Percentiles rank a stretch among this genome's conserved stretches.
Evolutionary conservation across 2,329 filamentous ascomycete genomes (phyloP).

Genomic region (Claviceps sp.): DNA sequence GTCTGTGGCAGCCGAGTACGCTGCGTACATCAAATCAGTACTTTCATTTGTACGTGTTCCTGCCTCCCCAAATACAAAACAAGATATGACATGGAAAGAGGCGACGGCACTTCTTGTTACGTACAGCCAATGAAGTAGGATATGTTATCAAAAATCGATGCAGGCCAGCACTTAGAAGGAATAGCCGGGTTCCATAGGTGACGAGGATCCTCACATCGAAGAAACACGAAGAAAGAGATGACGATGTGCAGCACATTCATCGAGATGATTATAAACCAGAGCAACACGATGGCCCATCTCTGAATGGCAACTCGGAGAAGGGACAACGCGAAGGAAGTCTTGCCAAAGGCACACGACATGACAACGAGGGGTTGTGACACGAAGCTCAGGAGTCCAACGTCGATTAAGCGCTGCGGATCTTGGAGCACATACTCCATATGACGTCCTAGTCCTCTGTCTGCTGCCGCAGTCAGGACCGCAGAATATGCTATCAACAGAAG

Average conservation of each 20-base stretch:
- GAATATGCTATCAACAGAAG: conserved; percentile 3
- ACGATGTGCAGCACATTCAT: conserved; percentile 4
- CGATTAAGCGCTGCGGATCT: conserved; percentile 1
- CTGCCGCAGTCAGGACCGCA: conserved; percentile 2
- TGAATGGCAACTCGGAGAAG: conserved; percentile 5
- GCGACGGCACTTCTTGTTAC: not conserved
- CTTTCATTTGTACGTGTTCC: not conserved
- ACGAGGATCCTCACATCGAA: conserved; percentile 3
- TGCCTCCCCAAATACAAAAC: not conserved
- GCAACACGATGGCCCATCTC: conserved; percentile 2
- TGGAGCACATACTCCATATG: conserved; percentile 2
- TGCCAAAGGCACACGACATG: conserved; percentile 7
- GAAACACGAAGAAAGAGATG: conserved; percentile 5
- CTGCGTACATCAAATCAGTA: not conserved
- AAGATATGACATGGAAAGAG: not conserved
- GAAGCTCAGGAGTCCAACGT: conserved; percentile 5
- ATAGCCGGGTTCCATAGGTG: conserved; percentile 5
- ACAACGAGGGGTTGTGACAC: conserved; percentile 5
- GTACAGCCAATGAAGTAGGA: conserved; percentile 6
- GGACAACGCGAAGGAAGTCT: conserved; percentile 5
- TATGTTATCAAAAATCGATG: not conserved
- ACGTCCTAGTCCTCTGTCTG: conserved; percentile 5
- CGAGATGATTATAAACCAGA: conserved; percentile 6
- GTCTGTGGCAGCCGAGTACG: conserved; percentile 5
- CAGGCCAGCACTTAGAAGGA: conserved; percentile 2